phyloP scores from a whole-genome alignment of 1,284 basidiomycete species.

The Cystobasidium pallidum region DNA sequence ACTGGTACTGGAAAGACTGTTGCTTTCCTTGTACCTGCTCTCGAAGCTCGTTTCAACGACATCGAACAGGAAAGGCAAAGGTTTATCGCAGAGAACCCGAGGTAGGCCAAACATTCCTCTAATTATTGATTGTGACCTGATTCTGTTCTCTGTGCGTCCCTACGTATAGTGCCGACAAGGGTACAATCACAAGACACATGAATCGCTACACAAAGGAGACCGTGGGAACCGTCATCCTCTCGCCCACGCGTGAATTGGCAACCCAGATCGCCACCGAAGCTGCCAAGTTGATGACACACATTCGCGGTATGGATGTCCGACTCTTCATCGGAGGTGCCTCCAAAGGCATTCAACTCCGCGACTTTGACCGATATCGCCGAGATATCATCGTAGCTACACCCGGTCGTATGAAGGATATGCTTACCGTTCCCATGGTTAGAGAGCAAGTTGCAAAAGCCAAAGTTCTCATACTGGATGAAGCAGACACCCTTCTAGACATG shows the following conservation, averaged over 20 bases:
- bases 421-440: conserved; percentile 67
- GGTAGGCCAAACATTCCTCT: too few species aligned
- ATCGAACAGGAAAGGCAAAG: conserved; percentile 51
- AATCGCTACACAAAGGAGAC: conserved; percentile 52
- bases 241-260: conserved; percentile 91
- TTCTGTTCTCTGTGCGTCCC: too few species aligned
- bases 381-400: conserved; percentile 94
- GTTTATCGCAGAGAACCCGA: conserved; percentile 54
- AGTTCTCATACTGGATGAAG: conserved; percentile 86
- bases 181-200: conserved; percentile 47
- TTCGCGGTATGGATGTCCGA: conserved; percentile 70
- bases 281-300: conserved; percentile 67
- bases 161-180: conserved; percentile 32
- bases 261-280: conserved; percentile 91
- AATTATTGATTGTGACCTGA: too few species aligned
- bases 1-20: conserved; percentile 93
- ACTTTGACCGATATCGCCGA: conserved; percentile 68
- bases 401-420: conserved; percentile 80
- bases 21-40: conserved; percentile 84
- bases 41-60: conserved; percentile 62
- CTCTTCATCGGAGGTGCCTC: conserved; percentile 80
- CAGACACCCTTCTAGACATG: conserved; percentile 93
- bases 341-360: conserved; percentile 68
- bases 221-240: conserved; percentile 82
- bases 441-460: conserved; percentile 65